Evolutionary conservation across 2,329 filamentous ascomycete species (phyloP).

Genomic region (Fusarium citri): DNA sequence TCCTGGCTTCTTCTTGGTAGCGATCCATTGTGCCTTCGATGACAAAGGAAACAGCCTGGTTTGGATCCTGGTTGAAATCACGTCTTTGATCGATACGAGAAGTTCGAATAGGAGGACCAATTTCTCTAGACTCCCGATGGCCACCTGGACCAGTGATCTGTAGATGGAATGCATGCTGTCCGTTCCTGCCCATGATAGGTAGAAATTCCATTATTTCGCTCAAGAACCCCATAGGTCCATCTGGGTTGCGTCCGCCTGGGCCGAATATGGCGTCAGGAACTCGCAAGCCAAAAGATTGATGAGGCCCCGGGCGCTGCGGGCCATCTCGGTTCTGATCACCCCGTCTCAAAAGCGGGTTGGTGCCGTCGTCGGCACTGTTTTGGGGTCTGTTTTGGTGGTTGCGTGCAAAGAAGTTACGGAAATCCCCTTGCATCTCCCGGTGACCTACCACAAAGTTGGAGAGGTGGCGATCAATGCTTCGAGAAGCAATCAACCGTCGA

Average conservation of each 20-base stretch:
- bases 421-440: conserved; percentile 65
- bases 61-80: conserved; percentile 68
- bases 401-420: conserved; percentile 62
- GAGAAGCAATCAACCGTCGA: conserved; percentile 48
- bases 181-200: conserved; percentile 59
- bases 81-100: conserved; percentile 61
- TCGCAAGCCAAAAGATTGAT: conserved; percentile 66
- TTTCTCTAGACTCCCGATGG: conserved; percentile 64
- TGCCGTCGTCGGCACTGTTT: conserved; percentile 78
- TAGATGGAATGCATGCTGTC: conserved; percentile 68
- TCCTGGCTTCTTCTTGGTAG: conserved; percentile 90
- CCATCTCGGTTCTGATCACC: conserved; percentile 57
- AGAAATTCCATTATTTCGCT: conserved; percentile 68
- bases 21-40: conserved; percentile 78
- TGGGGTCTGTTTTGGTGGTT: conserved; percentile 65
- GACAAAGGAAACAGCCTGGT: conserved; percentile 81
- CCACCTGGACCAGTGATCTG: conserved; percentile 65
- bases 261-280: conserved; percentile 61
- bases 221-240: conserved; percentile 66
- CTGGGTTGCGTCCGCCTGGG: conserved; percentile 52
- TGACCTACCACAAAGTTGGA: conserved; percentile 68
- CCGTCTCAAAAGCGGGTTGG: conserved; percentile 87
- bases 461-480: conserved; percentile 62
- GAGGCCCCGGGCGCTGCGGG: conserved; percentile 61
- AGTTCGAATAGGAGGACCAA: conserved; percentile 55